These are phyloP conservation scores for Phalaenopsis equestris DNA, from an alignment of 106 monocot genomes.

Conservation along the genomic window DNA sequence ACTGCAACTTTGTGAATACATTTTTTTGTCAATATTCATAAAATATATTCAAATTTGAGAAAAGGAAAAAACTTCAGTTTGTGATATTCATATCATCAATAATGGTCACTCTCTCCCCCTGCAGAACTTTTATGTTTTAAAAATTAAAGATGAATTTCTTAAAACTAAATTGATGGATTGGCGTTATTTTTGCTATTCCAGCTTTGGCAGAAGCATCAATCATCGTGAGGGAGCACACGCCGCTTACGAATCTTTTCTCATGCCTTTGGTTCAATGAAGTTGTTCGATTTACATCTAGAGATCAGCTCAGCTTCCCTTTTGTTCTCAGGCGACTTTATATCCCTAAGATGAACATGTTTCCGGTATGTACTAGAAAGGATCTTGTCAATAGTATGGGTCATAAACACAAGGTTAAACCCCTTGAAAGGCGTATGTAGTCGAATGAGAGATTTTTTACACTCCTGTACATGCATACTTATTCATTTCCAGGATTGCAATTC, in stretches of 20 bases:
- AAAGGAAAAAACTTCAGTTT: too few species aligned
- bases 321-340: constrained; percentile 57
- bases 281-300: constrained; percentile 81
- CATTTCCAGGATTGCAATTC: too few species aligned
- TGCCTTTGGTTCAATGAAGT: constrained; percentile 97
- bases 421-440: constrained; percentile 10
- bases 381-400: constrained; percentile 97
- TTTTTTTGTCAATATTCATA: too few species aligned
- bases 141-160: too few species aligned
- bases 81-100: too few species aligned
- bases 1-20: too few species aligned
- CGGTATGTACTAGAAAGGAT: constrained; percentile 82
- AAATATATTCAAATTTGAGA: too few species aligned
- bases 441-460: not conserved
- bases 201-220: constrained; percentile 86
- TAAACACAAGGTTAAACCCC: constrained; percentile 74
- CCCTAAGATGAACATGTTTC: constrained; percentile 62
- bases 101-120: too few species aligned
- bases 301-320: constrained; percentile 94
- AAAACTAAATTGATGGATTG: not conserved
- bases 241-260: constrained; percentile 61
- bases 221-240: constrained; percentile 72
- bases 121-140: too few species aligned
- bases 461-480: too few species aligned
- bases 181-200: constrained; percentile 15